phyloP scores from a whole-genome alignment of 345 rosid genomes.

The Firmiana major region DNA sequence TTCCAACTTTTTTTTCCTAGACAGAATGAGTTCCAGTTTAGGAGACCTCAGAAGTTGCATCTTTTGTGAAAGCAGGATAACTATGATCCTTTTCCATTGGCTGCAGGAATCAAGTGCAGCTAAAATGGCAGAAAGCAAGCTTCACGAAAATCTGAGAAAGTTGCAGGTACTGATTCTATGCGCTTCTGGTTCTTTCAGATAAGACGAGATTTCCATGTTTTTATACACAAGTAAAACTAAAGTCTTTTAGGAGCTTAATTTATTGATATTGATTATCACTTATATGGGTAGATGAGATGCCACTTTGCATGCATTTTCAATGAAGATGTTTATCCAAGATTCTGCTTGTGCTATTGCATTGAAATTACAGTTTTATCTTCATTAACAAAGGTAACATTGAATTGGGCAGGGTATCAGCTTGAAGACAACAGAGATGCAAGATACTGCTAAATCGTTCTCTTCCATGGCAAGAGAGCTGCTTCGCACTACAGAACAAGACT shows the following conservation, averaged over 20 bases:
- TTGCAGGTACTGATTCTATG: conserved; percentile 52
- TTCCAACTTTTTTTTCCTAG: neutral
- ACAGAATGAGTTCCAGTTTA: neutral
- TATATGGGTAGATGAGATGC: too few relatives aligned
- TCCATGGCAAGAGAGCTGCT: conserved; percentile 74
- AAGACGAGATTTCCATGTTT: too few relatives aligned
- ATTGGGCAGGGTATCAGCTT: conserved; percentile 63
- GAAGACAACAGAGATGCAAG: conserved; percentile 76
- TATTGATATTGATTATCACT: neutral
- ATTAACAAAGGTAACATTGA: neutral
- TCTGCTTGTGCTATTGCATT: neutral
- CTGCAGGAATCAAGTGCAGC: conserved; percentile 71
- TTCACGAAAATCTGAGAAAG: conserved; percentile 64
- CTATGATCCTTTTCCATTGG: neutral
- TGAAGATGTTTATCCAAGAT: neutral
- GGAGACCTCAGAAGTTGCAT: neutral
- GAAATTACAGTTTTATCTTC: neutral
- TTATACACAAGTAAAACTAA: too few relatives aligned
- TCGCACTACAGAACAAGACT: conserved; percentile 59
- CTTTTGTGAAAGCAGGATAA: neutral
- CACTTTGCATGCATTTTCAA: neutral
- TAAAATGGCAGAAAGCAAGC: conserved; percentile 78
- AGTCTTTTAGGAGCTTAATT: neutral
- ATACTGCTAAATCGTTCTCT: conserved; percentile 81
- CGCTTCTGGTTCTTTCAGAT: neutral